Conservation (phyloP, 1,284 basidiomycete species). For the Trichosporon sp. region DNA sequence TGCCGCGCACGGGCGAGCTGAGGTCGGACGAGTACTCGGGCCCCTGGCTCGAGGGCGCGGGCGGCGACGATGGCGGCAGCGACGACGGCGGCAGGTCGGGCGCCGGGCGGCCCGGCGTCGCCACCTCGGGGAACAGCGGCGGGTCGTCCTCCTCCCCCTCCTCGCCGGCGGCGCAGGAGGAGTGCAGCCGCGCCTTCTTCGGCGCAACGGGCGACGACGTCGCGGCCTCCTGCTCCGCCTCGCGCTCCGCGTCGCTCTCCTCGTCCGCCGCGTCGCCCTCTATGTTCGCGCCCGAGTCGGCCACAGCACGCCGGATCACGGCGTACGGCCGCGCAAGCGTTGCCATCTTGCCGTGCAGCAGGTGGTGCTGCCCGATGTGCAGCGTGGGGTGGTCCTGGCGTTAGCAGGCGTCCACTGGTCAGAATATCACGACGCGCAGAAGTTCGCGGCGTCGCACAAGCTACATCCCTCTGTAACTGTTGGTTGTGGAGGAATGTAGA, state of each 20-base stretch:
- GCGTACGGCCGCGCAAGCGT: conserved; percentile 71
- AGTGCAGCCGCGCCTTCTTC: conserved; percentile 5
- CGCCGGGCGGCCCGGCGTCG: conserved; percentile 8
- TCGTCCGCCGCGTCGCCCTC: conserved; percentile 24
- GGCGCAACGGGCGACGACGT: conserved; percentile 17
- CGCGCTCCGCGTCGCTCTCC: conserved; percentile 23
- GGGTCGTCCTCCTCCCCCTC: conserved; percentile 31
- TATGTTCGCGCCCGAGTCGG: neutral
- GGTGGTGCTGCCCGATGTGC: conserved; percentile 70
- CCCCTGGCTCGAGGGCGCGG: conserved; percentile 6
- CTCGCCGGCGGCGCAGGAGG: neutral
- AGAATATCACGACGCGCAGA: neutral
- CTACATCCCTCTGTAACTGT: no score
- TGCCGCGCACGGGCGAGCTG: conserved; percentile 26
- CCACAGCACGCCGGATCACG: conserved; percentile 50
- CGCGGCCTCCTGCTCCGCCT: conserved; percentile 6
- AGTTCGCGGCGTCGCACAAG: no score
- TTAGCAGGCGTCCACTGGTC: neutral
- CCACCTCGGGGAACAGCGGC: conserved; percentile 27
- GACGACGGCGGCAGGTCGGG: conserved; percentile 11
- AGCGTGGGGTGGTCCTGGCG: conserved; percentile 69
- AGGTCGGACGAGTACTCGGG: conserved; percentile 46
- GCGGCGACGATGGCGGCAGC: conserved; percentile 18
- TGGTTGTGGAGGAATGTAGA: neutral
- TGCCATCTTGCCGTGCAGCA: conserved; percentile 80